A percentile compares a stretch with the other conserved stretches of the same genome.
Evolutionary conservation across 2,329 filamentous ascomycete species (phyloP).

Genomic region (Chaetomiaceae sp.): DNA sequence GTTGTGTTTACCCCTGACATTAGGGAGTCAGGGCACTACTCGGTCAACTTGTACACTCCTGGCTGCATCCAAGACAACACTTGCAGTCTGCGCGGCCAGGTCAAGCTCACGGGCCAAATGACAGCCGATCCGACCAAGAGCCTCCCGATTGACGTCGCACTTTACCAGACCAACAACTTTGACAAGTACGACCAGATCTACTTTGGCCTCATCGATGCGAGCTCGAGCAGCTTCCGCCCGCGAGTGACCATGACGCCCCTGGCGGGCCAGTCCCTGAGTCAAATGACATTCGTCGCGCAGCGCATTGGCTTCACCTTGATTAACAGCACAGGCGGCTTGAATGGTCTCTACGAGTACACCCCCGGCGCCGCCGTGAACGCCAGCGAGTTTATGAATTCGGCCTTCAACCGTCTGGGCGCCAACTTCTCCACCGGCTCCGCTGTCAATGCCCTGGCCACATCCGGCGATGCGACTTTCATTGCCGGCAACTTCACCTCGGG

Average conservation of each 20-base stretch:
- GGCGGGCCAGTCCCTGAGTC: conserved; percentile 54
- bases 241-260: conserved; percentile 72
- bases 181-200: conserved; percentile 97
- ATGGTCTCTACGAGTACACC: conserved; percentile 86
- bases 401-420: conserved; percentile 71
- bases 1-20: conserved; percentile 83
- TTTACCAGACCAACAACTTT: conserved; percentile 90
- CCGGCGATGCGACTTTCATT: conserved; percentile 64
- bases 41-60: conserved; percentile 85
- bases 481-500: conserved; percentile 78
- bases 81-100: conserved; percentile 70
- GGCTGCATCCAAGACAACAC: conserved; percentile 78
- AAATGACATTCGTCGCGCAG: conserved; percentile 82
- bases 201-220: conserved; percentile 76
- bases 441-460: conserved; percentile 64
- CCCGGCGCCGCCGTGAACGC: conserved; percentile 58
- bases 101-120: conserved; percentile 75
- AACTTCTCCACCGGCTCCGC: conserved; percentile 63
- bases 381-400: conserved; percentile 63
- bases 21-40: conserved; percentile 84
- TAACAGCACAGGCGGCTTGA: conserved; percentile 73
- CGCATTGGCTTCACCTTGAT: conserved; percentile 73
- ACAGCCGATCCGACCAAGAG: conserved; percentile 43
- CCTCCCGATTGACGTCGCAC: conserved; percentile 51
- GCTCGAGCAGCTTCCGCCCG: conserved; percentile 68